phyloP scores from a whole-genome alignment of 495 filamentous ascomycete species.

The Podospora didyma region DNA sequence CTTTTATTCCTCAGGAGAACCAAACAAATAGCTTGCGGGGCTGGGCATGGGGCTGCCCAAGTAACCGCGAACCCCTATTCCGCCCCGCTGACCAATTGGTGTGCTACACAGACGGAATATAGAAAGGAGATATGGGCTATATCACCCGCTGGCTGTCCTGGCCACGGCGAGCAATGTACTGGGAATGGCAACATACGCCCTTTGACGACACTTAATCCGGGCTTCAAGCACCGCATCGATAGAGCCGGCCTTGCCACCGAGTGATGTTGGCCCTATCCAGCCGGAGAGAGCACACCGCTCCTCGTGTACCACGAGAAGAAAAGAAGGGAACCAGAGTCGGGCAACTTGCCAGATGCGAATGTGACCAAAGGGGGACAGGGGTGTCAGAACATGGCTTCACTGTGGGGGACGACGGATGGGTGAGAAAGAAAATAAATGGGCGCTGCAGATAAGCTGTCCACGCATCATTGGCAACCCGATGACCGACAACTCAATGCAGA shows the following conservation, averaged over 20 bases:
- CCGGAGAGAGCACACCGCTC: neutral
- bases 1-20: no score
- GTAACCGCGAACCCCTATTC: no score
- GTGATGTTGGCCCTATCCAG: neutral
- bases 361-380: neutral
- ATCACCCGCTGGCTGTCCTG: no score
- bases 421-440: neutral
- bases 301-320: neutral
- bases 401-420: neutral
- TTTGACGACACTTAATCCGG: no score
- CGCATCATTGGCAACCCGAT: neutral
- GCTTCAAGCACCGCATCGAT: no score
- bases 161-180: no score
- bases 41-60: no score
- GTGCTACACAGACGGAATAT: no score
- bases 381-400: neutral
- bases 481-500: neutral
- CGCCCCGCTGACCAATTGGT: no score
- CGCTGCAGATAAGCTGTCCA: neutral
- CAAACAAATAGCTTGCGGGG: no score
- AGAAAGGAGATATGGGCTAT: no score
- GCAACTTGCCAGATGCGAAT: neutral
- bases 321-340: neutral
- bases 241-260: neutral
- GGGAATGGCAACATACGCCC: no score